phyloP scores from a whole-genome alignment of 1,139 yeast genomes.

The Pichia kudriavzevii region DNA sequence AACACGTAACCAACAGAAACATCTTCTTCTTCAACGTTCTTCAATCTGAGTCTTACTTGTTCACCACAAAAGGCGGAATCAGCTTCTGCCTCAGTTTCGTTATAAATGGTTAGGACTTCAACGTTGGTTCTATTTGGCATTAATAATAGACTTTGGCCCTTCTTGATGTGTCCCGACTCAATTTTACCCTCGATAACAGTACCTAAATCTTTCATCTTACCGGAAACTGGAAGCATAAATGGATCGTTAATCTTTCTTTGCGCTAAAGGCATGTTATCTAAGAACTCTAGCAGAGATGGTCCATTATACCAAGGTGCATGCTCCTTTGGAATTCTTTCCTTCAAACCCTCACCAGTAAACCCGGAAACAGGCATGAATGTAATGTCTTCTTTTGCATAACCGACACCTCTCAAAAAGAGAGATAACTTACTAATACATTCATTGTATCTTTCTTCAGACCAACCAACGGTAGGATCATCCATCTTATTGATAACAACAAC shows the following conservation, averaged over 20 bases:
- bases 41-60: conserved; percentile 87
- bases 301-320: conserved; percentile 93
- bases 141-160: conserved; percentile 64
- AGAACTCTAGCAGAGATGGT: conserved; percentile 82
- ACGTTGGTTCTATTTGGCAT: conserved; percentile 88
- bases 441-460: conserved; percentile 95
- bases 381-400: conserved; percentile 81
- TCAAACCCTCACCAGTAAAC: conserved; percentile 93
- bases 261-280: conserved; percentile 74
- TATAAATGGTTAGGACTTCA: conserved; percentile 80
- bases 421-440: conserved; percentile 86
- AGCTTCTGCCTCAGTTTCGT: conserved; percentile 94
- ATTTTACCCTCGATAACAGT: conserved; percentile 96
- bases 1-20: conserved; percentile 86
- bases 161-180: conserved; percentile 88
- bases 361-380: conserved; percentile 96
- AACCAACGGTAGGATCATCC: conserved; percentile 95
- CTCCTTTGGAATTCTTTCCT: conserved; percentile 64
- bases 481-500: conserved; percentile 94
- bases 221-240: conserved; percentile 91
- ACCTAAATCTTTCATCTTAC: conserved; percentile 95
- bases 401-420: conserved; percentile 77
- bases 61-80: conserved; percentile 91
- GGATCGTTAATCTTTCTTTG: conserved; percentile 90
- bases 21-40: conserved; percentile 97